Evolutionary conservation across 208 protist species (phyloP).

Genomic region (Trypanosoma theileri): DNA sequence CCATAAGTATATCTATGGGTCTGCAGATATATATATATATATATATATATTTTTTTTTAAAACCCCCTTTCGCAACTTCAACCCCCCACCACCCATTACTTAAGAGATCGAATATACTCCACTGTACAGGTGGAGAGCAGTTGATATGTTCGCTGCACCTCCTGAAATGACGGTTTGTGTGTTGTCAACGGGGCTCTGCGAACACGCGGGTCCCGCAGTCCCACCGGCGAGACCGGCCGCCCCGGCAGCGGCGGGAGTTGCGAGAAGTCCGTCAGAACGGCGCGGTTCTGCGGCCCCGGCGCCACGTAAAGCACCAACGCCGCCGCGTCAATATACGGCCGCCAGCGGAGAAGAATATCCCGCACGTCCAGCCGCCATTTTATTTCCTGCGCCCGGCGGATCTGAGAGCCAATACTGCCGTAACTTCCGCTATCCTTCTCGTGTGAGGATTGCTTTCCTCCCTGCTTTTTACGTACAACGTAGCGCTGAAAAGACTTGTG

Average conservation of each 20-base stretch:
- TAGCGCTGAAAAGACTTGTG: slow-evolving; percentile 92
- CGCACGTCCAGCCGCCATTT: slow-evolving; percentile 82
- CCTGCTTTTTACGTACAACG: slow-evolving; percentile 92
- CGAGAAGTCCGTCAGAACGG: slow-evolving; percentile 72
- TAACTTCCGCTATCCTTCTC: slow-evolving; percentile 79
- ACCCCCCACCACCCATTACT: neutral
- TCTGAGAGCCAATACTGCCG: slow-evolving; percentile 80
- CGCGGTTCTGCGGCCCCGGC: slow-evolving; percentile 82
- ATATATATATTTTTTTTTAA: neutral
- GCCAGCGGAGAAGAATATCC: slow-evolving; percentile 77
- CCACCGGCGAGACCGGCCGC: slow-evolving; percentile 50
- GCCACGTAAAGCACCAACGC: slow-evolving; percentile 82
- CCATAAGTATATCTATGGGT: neutral
- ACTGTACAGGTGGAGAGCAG: slow-evolving; percentile 50
- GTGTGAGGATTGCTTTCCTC: slow-evolving; percentile 84
- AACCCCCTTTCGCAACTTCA: neutral
- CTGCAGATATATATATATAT: no score
- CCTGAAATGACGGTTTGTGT: slow-evolving; percentile 75
- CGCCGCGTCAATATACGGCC: slow-evolving; percentile 61
- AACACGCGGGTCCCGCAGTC: slow-evolving; percentile 70
- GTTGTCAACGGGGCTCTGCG: slow-evolving; percentile 81
- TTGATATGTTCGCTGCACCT: slow-evolving; percentile 77
- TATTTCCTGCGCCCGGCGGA: slow-evolving; percentile 84
- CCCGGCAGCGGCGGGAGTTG: slow-evolving; percentile 24
- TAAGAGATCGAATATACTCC: slow-evolving; percentile 34